Evolutionary conservation across 2,329 filamentous ascomycete species (phyloP).

Genomic region (Penicillium sp.): DNA sequence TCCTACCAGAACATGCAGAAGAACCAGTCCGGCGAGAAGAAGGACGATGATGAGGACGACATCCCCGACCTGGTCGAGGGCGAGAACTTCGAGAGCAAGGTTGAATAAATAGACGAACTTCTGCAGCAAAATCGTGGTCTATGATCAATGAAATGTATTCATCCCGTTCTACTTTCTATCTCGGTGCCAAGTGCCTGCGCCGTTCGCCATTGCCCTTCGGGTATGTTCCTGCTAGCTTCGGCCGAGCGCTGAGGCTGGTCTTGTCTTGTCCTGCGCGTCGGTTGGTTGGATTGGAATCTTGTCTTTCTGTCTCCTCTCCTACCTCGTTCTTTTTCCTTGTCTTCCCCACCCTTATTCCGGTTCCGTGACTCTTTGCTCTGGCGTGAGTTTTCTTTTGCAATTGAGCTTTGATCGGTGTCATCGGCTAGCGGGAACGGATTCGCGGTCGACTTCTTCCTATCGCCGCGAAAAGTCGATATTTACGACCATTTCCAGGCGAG

Average conservation of each 20-base stretch:
- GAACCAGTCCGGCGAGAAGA: constrained; percentile 74
- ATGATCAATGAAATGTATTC: constrained; percentile 27
- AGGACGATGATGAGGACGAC: constrained; percentile 75
- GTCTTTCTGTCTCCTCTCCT: too few relatives aligned
- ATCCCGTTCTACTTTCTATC: constrained; percentile 12
- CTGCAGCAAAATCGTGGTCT: constrained; percentile 15
- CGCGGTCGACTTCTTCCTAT: not conserved
- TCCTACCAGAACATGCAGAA: constrained; percentile 99
- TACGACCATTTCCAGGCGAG: too few relatives aligned
- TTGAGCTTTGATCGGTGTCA: too few relatives aligned
- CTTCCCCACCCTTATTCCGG: too few relatives aligned
- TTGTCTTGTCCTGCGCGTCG: too few relatives aligned
- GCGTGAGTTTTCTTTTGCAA: not conserved
- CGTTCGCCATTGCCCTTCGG: not conserved
- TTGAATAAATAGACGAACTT: constrained; percentile 64
- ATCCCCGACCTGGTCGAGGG: constrained; percentile 96
- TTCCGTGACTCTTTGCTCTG: too few relatives aligned
- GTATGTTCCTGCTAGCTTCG: not conserved
- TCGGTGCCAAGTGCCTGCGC: not conserved
- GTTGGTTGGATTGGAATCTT: too few relatives aligned
- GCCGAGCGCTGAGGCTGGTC: too few relatives aligned
- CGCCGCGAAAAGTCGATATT: not conserved
- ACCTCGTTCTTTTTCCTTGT: too few relatives aligned
- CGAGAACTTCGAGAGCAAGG: constrained; percentile 97
- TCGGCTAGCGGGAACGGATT: too few relatives aligned